Base-by-base conservation (phyloP, 306 rosid species). In the Myrica gale region DNA sequence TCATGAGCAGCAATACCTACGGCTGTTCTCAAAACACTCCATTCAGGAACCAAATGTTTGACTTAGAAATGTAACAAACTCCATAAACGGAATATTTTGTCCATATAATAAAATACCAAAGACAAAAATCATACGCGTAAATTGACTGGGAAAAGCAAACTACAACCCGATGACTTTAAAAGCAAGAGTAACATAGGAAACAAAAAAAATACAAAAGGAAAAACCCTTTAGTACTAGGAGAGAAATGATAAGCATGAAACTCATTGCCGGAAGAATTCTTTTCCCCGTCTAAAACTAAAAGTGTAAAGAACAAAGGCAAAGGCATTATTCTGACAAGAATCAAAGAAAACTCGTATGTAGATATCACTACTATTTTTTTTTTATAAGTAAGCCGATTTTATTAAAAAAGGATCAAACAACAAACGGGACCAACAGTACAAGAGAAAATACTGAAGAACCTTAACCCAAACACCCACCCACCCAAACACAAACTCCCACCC, bases 321-420 rank as follows among this genome's bases (percentile, higher is more conserved):
- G 4, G 54, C 23, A 20, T 20, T 6, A 54, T 11, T 70, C 58
- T 55, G 68, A 61, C 67, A 60, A 20, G 23, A 42, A 66, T 66
- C 45, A 13, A 44, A 5, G 69, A 39, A 37, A 41, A 37, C 43
- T 56, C 73, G 56, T 54, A 63, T n/a, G 51, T 68, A 41, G 43
- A 84, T 76, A 78, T 58, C 9, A 6, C 46, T 77, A 82, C 53
- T 75, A 75, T 77, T 70, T 56, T n/a, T n/a, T n/a, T n/a, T n/a
- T n/a, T n/a, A n/a, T n/a, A n/a, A n/a, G n/a, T n/a, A n/a, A n/a
- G n/a, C n/a, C n/a, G n/a, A n/a, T n/a, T n/a, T n/a, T n/a, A n/a
- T n/a, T n/a, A n/a, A n/a, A n/a, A n/a, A n/a, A n/a, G n/a, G n/a
- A n/a, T n/a, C n/a, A n/a, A n/a, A n/a, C n/a, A n/a, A n/a, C n/a